Evolutionary conservation across 139 green algal genomes (phyloP).

Genomic region (Trebouxia sp.): DNA sequence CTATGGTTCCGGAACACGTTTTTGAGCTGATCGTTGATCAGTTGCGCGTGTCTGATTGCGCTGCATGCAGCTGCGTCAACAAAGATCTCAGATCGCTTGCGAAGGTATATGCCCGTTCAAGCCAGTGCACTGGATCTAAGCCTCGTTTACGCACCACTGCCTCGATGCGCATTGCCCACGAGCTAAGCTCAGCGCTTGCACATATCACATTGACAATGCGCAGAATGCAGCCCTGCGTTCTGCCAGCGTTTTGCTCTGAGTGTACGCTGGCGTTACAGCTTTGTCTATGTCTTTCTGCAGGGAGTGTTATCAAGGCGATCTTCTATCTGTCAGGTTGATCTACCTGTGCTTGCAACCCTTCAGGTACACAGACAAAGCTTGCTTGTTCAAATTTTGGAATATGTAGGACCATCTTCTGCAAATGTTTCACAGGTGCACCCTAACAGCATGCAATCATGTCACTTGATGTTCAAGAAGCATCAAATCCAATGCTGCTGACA

Average conservation of each 20-base stretch:
- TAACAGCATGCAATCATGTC: too few relatives aligned
- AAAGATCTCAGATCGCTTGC: background rate
- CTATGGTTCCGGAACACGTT: background rate
- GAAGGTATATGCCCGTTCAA: background rate
- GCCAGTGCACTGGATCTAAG: background rate
- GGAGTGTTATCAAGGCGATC: background rate
- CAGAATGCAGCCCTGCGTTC: too few relatives aligned
- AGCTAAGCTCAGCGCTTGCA: too few relatives aligned
- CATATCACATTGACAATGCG: too few relatives aligned
- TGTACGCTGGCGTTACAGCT: background rate
- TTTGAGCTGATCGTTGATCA: background rate
- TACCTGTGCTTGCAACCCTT: background rate
- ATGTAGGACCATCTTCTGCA: too few relatives aligned
- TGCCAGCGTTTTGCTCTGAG: background rate
- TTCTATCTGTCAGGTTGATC: background rate
- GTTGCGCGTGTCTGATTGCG: background rate
- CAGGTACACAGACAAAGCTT: background rate
- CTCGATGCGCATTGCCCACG: too few relatives aligned
- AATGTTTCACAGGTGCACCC: too few relatives aligned
- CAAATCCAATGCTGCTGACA: too few relatives aligned
- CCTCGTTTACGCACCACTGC: background rate
- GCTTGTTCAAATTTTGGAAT: too few relatives aligned
- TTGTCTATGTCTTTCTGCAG: background rate
- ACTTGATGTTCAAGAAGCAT: too few relatives aligned
- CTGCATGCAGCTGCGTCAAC: background rate